Evolutionary conservation across 140 eudicot species (phyloP), one percentile per base, ranked within the genome.

Genomic region (Artemisia princeps): DNA sequence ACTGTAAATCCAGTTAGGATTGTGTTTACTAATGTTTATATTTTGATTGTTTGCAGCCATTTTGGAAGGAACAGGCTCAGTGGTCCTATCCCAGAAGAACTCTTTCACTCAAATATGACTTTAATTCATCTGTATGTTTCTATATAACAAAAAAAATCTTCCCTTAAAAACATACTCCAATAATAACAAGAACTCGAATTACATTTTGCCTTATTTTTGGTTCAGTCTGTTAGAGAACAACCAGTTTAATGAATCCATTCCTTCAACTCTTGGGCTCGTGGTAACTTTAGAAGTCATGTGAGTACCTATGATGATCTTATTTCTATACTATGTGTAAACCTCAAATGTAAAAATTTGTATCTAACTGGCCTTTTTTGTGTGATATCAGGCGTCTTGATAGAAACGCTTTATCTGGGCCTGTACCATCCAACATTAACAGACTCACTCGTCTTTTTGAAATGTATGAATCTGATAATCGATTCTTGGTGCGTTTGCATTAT

Each of bases 191-290:
- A 15, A 48, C 46, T 11, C 16, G 30, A 44, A 55, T 62, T 69
- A 53, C 65, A 5, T 54, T 69, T 4, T 15, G 11, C 15, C 24
- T 58, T 42, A 14, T 23, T 46, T 6, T 60, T 65, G 52, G 82
- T 74, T 66, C 77, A 92, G 98, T 76, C 81, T 92, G 49, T 70
- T 92, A 15, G 98, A 92, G 56, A 78, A 78, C 86, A 92, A 92
- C 75, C 73, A 33, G 77, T 81, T 92, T 23, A 80, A 65, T 16
- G 98, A 95, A 42, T 9, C 48, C 60, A 85, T 92, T 63, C 98
- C 98, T 5, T 28, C 78, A 8, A 81, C 87, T 2, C 70, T 92
- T 11, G 94, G 95, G 62, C 84, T 85, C n/a, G 95, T 77, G 50
- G 61, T 14, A 62, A 55, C 78, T n/a, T 71, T 92, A 65, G 95